Evolutionary conservation across 2,329 filamentous ascomycete genomes (phyloP).

Genomic region (Metarhizium sp.): DNA sequence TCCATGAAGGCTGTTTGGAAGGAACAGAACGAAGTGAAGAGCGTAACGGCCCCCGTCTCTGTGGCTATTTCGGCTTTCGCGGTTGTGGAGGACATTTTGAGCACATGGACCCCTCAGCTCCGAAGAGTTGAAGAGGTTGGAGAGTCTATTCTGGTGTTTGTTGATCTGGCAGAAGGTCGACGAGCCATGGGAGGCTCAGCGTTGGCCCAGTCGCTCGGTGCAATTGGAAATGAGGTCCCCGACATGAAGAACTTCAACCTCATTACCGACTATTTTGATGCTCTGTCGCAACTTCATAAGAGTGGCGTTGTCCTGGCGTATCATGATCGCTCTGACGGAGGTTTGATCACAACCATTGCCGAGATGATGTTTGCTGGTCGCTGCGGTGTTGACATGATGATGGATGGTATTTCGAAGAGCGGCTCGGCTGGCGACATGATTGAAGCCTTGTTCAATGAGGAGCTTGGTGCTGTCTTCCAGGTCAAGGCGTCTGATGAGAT

Average conservation of each 20-base stretch:
- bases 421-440: constrained; percentile 56
- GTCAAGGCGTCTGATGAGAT: constrained; percentile 76
- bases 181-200: constrained; percentile 85
- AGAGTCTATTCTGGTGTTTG: constrained; percentile 79
- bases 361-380: constrained; percentile 99
- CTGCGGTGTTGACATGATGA: constrained; percentile 75
- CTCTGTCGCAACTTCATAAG: constrained; percentile 56
- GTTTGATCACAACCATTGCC: constrained; percentile 77
- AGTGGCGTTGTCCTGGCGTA: constrained; percentile 70
- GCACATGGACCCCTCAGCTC: constrained; percentile 90
- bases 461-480: constrained; percentile 93
- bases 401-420: constrained; percentile 62
- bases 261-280: constrained; percentile 87
- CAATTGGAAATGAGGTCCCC: constrained; percentile 75
- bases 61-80: constrained; percentile 87
- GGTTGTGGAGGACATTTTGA: constrained; percentile 69
- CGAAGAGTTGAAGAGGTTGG: constrained; percentile 77
- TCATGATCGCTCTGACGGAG: constrained; percentile 90
- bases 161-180: constrained; percentile 76
- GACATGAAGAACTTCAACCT: constrained; percentile 76
- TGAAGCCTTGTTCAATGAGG: constrained; percentile 86
- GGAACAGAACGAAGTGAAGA: constrained; percentile 60
- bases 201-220: constrained; percentile 78
- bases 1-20: constrained; percentile 99
- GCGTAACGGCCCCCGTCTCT: constrained; percentile 86